Evolutionary conservation across 1,284 basidiomycete genomes (phyloP).

Genomic region (Ceratobasidium sp.): DNA sequence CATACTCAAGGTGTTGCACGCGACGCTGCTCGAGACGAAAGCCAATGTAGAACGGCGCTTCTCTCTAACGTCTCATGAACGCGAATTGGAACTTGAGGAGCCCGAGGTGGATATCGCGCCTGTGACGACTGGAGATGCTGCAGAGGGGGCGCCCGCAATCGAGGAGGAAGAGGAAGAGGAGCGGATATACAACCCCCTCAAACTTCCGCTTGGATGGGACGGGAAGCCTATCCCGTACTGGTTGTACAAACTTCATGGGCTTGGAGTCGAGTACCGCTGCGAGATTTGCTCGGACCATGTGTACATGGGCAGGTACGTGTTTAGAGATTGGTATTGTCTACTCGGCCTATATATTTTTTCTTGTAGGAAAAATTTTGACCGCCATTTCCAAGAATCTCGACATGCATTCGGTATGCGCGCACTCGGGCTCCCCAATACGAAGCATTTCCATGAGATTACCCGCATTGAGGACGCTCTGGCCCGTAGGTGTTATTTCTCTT

Average conservation of each 20-base stretch:
- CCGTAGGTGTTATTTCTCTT: slow-evolving; percentile 66
- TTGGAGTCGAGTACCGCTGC: slow-evolving; percentile 97
- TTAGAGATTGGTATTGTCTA: not conserved
- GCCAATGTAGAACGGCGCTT: slow-evolving; percentile 96
- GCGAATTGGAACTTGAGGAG: slow-evolving; percentile 94
- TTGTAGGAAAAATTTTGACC: slow-evolving; percentile 89
- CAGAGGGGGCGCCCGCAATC: slow-evolving; percentile 64
- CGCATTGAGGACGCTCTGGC: slow-evolving; percentile 96
- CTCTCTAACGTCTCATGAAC: slow-evolving; percentile 95
- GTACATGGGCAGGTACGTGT: slow-evolving; percentile 88
- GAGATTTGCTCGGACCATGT: slow-evolving; percentile 98
- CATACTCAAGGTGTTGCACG: slow-evolving; percentile 74
- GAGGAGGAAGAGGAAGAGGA: slow-evolving; percentile 96
- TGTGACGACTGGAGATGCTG: slow-evolving; percentile 63
- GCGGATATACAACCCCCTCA: slow-evolving; percentile 97
- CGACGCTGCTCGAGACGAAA: slow-evolving; percentile 88
- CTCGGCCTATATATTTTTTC: not conserved
- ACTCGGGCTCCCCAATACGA: slow-evolving; percentile 96
- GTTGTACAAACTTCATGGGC: slow-evolving; percentile 97
- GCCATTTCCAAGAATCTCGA: slow-evolving; percentile 94
- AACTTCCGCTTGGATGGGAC: slow-evolving; percentile 97
- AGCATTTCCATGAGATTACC: slow-evolving; percentile 99
- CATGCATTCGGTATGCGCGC: slow-evolving; percentile 99
- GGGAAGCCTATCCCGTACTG: slow-evolving; percentile 99
- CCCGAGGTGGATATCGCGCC: slow-evolving; percentile 69